A percentile compares a stretch with the other conserved stretches of the same genome.
Evolutionary conservation across 495 filamentous ascomycete species (phyloP).

Genomic region (Niebla homalea): DNA sequence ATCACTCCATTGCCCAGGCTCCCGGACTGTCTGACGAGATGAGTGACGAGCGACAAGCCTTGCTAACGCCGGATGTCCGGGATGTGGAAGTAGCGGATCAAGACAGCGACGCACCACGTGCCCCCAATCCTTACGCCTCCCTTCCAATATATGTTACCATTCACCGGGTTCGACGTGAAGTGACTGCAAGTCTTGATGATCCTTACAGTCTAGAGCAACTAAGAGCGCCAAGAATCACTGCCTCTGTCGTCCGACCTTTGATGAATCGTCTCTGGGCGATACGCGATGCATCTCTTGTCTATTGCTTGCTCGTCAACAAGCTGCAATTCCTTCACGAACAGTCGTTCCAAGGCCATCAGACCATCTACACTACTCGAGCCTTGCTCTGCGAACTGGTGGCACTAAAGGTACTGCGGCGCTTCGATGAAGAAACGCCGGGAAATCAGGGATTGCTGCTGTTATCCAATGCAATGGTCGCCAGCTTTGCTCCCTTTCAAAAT

Average conservation of each 20-base stretch:
- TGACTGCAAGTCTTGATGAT: slow-evolving; percentile 37
- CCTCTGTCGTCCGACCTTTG: slow-evolving; percentile 52
- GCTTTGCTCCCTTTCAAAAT: slow-evolving; percentile 59
- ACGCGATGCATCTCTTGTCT: slow-evolving; percentile 57
- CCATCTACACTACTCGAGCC: slow-evolving; percentile 53
- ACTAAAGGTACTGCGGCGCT: slow-evolving; percentile 48
- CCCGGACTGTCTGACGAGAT: too few species aligned
- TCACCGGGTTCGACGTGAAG: slow-evolving; percentile 28
- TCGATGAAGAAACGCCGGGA: slow-evolving; percentile 52
- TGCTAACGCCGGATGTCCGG: not conserved
- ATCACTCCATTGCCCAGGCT: too few species aligned
- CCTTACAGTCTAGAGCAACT: slow-evolving; percentile 55
- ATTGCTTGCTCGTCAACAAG: slow-evolving; percentile 60
- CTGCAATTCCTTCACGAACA: slow-evolving; percentile 57
- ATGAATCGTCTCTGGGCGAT: slow-evolving; percentile 57
- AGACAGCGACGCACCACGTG: slow-evolving; percentile 1
- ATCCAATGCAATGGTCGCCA: slow-evolving; percentile 56
- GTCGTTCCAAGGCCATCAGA: slow-evolving; percentile 50
- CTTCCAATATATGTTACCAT: slow-evolving; percentile 39
- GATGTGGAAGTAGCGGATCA: not conserved
- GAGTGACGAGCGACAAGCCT: not conserved
- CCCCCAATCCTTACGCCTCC: slow-evolving; percentile 25
- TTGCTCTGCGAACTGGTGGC: slow-evolving; percentile 57
- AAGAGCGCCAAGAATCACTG: slow-evolving; percentile 53
- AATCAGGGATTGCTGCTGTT: slow-evolving; percentile 48